Percentiles rank a stretch among this genome's conserved stretches.
These are phyloP conservation scores for Acanthamoeba castellanii DNA, from an alignment of 208 protist species.

Conservation along the genomic window DNA sequence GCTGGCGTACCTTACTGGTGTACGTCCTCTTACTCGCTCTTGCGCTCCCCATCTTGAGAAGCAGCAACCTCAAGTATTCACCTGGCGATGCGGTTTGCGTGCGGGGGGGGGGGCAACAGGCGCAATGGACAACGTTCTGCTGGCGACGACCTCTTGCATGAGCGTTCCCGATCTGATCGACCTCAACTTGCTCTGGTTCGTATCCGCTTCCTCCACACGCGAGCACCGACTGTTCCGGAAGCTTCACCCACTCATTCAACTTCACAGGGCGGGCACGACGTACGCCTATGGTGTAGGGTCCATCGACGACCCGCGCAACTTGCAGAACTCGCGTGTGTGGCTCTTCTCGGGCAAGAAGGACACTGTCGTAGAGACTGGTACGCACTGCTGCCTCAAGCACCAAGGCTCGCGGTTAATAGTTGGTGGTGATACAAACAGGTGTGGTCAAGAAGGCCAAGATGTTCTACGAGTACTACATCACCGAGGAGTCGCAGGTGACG, in stretches of 20 bases:
- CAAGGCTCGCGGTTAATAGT: neutral
- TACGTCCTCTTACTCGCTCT: neutral
- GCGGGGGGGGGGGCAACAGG: neutral
- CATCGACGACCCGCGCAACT: neutral
- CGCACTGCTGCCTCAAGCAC: neutral
- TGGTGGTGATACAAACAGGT: neutral
- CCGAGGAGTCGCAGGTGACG: neutral
- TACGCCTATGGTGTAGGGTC: conserved; percentile 31
- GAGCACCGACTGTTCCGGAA: neutral
- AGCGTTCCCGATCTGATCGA: conserved; percentile 35
- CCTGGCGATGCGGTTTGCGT: neutral
- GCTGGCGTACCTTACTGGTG: conserved; percentile 50
- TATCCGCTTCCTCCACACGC: neutral
- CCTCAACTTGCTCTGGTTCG: conserved; percentile 44
- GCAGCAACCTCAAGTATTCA: neutral
- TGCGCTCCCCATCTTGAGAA: neutral
- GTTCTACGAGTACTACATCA: conserved; percentile 49
- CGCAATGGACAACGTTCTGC: conserved; percentile 33
- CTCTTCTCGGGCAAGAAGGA: conserved; percentile 49
- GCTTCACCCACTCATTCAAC: neutral
- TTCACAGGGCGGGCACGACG: conserved; percentile 9
- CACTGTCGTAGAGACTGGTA: neutral
- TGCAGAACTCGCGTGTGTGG: conserved; percentile 10
- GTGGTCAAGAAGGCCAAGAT: conserved; percentile 62
- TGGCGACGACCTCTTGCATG: conserved; percentile 17